phyloP scores from a whole-genome alignment of 345 rosid species.

The Citrus maxima region DNA sequence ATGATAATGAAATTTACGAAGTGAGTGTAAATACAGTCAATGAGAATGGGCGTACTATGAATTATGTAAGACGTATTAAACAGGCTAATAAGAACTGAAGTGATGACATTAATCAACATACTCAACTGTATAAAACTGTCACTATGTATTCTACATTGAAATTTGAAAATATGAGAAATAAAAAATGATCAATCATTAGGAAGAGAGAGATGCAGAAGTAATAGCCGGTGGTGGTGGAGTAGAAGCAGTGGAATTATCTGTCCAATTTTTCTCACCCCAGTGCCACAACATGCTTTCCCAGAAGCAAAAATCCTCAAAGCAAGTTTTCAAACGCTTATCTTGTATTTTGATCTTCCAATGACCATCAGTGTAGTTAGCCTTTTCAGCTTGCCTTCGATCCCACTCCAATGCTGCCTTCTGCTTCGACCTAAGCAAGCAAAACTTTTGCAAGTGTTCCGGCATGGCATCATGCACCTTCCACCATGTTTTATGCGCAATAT shows the following conservation, averaged over 20 bases:
- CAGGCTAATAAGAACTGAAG: not conserved
- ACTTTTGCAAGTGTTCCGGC: constrained; percentile 67
- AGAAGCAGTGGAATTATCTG: constrained; percentile 51
- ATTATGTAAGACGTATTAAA: not conserved
- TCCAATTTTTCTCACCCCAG: constrained; percentile 80
- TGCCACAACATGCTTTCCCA: constrained; percentile 94
- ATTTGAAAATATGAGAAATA: constrained; percentile 3
- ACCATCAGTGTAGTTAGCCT: constrained; percentile 66
- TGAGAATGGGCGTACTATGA: not conserved
- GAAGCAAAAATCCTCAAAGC: constrained; percentile 70
- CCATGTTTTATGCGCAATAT: constrained; percentile 78
- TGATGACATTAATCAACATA: not conserved
- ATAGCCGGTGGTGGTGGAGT: constrained; percentile 25
- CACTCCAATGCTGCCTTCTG: constrained; percentile 89
- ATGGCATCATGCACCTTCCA: constrained; percentile 87
- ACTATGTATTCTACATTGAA: not conserved
- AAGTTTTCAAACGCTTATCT: constrained; percentile 62
- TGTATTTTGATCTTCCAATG: constrained; percentile 80
- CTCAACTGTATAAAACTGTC: not conserved
- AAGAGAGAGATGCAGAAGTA: constrained; percentile 24
- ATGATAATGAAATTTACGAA: not conserved
- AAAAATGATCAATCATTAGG: constrained; percentile 26
- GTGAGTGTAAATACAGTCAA: not conserved
- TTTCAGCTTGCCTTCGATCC: constrained; percentile 86
- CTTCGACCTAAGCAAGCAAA: constrained; percentile 66